Evolutionary conservation across 345 rosid genomes (phyloP).

Genomic region (Salix purpurea): DNA sequence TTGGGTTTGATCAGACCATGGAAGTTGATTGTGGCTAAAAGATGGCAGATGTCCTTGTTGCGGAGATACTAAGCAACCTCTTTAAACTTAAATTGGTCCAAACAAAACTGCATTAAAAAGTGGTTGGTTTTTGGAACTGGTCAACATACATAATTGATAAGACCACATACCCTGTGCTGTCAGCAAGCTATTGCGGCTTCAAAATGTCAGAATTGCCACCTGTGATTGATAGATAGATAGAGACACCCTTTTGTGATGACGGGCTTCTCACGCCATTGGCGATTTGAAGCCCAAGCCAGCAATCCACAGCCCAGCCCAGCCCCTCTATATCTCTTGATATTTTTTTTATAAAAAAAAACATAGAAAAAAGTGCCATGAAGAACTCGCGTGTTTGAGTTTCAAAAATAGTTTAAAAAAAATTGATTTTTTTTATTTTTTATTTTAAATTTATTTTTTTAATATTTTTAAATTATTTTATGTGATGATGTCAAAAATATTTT

Average conservation of each 20-base stretch:
- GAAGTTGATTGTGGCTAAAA: conserved; percentile 8
- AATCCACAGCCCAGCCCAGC: conserved; percentile 17
- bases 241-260: not conserved
- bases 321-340: not conserved
- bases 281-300: conserved; percentile 27
- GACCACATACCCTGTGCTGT: conserved; percentile 23
- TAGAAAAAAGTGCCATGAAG: conserved; percentile 33
- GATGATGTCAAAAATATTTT: too few species aligned
- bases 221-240: not conserved
- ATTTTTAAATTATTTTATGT: too few species aligned
- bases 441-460: too few species aligned
- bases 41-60: conserved; percentile 43
- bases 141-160: conserved; percentile 36
- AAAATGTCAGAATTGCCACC: conserved; percentile 22
- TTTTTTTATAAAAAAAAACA: not conserved
- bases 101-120: conserved; percentile 27
- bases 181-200: conserved; percentile 24
- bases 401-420: too few species aligned
- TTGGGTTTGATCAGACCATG: not conserved
- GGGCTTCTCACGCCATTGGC: conserved; percentile 43
- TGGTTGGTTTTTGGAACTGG: conserved; percentile 41
- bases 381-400: not conserved
- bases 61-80: conserved; percentile 55
- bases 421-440: too few species aligned
- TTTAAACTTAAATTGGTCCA: conserved; percentile 33